Evolutionary conservation across 1,139 yeast genomes (phyloP), one percentile per base, ranked within the genome.

Genomic region (Zhuliangozyma blackwelliae): DNA sequence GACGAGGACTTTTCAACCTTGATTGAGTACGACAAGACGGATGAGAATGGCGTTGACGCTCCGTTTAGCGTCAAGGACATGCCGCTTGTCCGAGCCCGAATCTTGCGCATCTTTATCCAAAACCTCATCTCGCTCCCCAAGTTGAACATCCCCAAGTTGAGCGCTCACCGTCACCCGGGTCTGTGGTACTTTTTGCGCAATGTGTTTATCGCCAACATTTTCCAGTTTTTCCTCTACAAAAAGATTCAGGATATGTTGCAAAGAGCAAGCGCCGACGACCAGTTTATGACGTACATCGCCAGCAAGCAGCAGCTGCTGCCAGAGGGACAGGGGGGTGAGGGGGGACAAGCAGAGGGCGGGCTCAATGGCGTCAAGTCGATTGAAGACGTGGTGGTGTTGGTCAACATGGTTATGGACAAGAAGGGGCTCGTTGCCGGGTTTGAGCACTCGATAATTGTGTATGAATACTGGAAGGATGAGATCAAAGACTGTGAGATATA

Each of bases 131-230:
- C 65, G 5, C 39, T 56, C 27, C 65, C 72, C 5, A 65, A 66
- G 41, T 45, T 65, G 29, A 55, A 56, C 38, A 58, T 67, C 27
- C 72, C 72, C 2, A 63, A 61, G 35, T 44, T 67, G 28, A 63
- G 63, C 4, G 61, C 59, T 12, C 68, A 65, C 45, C 56, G 74
- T 43, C 74, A 66, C 45, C 67, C 71, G 2, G 72, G 74, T 0
- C 62, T 59, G 50, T 67, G 72, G 72, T 67, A 57, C 44, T 65
- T 61, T 41, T 43, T 67, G 37, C 49, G 74, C 33, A 66, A 64
- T 62, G 54, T 52, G 55, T 63, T 73, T 49, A 50, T 66, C 41
- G 65, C 71, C 7, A 58, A 70, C 51, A 48, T 63, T 43, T 40
- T 65, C 55, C 59, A 65, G 58, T 64, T 59, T 48, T 39, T 70